phyloP scores from a whole-genome alignment of 2,329 filamentous ascomycete species.

The Ciborinia camelliae region DNA sequence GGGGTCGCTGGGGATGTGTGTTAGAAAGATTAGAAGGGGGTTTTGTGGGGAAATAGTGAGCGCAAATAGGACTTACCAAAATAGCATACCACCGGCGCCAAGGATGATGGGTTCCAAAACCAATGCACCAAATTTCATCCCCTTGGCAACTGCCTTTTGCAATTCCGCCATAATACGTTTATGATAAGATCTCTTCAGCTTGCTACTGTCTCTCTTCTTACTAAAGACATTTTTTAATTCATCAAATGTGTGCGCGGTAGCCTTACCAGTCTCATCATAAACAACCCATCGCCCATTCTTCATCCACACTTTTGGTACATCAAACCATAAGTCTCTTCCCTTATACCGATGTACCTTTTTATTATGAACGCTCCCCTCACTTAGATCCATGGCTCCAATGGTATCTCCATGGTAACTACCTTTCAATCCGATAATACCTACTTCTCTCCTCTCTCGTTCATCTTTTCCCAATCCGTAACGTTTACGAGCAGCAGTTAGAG shows the following conservation, averaged over 20 bases:
- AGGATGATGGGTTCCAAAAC: constrained; percentile 79
- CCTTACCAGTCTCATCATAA: constrained; percentile 21
- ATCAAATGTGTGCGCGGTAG: constrained; percentile 27
- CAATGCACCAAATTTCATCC: constrained; percentile 69
- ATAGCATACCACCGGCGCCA: constrained; percentile 79
- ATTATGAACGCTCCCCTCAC: constrained; percentile 74
- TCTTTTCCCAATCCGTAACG: constrained; percentile 60
- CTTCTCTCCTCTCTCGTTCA: constrained; percentile 43
- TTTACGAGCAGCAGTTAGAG: constrained; percentile 61
- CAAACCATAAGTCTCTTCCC: constrained; percentile 76
- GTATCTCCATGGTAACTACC: constrained; percentile 87
- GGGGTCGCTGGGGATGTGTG: constrained; percentile 58
- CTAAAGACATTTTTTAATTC: constrained; percentile 60
- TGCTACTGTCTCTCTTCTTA: constrained; percentile 47
- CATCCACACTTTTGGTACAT: constrained; percentile 71
- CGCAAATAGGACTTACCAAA: constrained; percentile 55
- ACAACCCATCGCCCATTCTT: constrained; percentile 64
- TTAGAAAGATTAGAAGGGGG: not conserved
- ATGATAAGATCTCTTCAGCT: constrained; percentile 52
- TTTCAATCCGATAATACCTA: constrained; percentile 70
- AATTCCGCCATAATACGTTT: constrained; percentile 56
- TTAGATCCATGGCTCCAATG: constrained; percentile 82
- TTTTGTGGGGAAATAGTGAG: not conserved
- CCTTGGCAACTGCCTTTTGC: constrained; percentile 49
- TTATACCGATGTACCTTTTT: constrained; percentile 84